phyloP scores from a whole-genome alignment of 2,329 filamentous ascomycete genomes.

The Berkeleyomyces basicola region DNA sequence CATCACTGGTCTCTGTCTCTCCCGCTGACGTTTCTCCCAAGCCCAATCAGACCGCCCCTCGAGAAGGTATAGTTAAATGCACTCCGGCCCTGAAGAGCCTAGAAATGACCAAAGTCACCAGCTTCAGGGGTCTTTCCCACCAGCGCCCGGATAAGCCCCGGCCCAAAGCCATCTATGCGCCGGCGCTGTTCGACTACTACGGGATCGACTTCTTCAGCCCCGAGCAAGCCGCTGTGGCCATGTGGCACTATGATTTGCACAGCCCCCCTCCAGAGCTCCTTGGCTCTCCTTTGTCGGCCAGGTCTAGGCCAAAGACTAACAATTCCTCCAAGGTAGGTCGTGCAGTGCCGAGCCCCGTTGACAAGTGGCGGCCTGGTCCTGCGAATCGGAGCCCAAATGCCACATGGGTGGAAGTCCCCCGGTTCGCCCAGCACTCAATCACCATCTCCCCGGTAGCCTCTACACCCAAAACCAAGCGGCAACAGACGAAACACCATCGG shows the following conservation, averaged over 20 bases:
- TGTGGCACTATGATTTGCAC: not conserved
- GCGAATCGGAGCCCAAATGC: too few relatives aligned
- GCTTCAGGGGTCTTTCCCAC: not conserved
- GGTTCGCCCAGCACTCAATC: not conserved
- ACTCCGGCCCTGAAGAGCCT: not conserved
- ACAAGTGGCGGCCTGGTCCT: too few relatives aligned
- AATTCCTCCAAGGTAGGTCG: too few relatives aligned
- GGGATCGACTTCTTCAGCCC: constrained; percentile 8
- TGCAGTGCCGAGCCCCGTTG: too few relatives aligned
- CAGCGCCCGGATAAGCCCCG: not conserved
- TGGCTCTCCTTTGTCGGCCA: not conserved
- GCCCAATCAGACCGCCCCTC: not conserved
- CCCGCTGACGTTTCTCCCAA: not conserved
- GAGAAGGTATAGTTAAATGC: not conserved
- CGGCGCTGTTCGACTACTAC: constrained; percentile 5
- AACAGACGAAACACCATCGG: not conserved
- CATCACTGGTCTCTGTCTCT: not conserved
- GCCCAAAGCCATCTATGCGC: constrained; percentile 6
- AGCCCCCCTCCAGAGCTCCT: not conserved
- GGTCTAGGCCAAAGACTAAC: too few relatives aligned
- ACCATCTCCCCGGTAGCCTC: not conserved
- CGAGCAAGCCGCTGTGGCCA: constrained; percentile 6
- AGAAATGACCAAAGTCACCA: not conserved
- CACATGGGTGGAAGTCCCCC: not conserved
- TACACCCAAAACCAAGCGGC: not conserved